A percentile compares a stretch with the other conserved stretches of the same genome.
Evolutionary conservation across 2,329 filamentous ascomycete genomes (phyloP).

Genomic region (Ceratocystis huliohia): DNA sequence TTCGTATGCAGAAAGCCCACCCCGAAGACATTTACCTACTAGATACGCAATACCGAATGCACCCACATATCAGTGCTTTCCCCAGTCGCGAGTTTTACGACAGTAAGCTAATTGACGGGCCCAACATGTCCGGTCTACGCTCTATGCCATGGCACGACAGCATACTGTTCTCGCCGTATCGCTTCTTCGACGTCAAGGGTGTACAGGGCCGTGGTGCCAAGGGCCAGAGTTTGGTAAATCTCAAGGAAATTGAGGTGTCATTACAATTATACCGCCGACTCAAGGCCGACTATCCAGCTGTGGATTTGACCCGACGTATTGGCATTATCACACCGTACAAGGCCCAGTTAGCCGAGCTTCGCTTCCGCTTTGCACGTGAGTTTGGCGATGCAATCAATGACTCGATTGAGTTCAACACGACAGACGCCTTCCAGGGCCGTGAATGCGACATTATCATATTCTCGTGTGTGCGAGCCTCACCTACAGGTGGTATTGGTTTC

Average conservation of each 20-base stretch:
- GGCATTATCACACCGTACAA: constrained; percentile 98
- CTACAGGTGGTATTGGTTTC: constrained; percentile 94
- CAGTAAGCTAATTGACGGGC: constrained; percentile 69
- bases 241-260: constrained; percentile 74
- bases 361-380: constrained; percentile 54
- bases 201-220: constrained; percentile 67
- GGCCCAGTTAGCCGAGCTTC: constrained; percentile 72
- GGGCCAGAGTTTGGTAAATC: constrained; percentile 82
- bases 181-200: constrained; percentile 93
- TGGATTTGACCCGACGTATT: constrained; percentile 68
- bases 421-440: constrained; percentile 91
- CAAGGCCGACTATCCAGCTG: constrained; percentile 53
- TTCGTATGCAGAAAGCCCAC: constrained; percentile 91
- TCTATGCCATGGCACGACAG: constrained; percentile 75
- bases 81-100: constrained; percentile 91
- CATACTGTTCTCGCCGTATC: constrained; percentile 73
- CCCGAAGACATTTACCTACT: constrained; percentile 80
- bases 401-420: constrained; percentile 93
- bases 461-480: constrained; percentile 86
- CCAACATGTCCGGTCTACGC: constrained; percentile 65
- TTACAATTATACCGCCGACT: constrained; percentile 74
- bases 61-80: constrained; percentile 87
- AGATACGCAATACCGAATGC: constrained; percentile 99
- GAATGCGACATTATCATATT: constrained; percentile 98
- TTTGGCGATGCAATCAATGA: constrained; percentile 67